Evolutionary conservation across 371 early-diverging fungal species (phyloP), one percentile per base, ranked within the genome.

Genomic region (Mortierella sp.): DNA sequence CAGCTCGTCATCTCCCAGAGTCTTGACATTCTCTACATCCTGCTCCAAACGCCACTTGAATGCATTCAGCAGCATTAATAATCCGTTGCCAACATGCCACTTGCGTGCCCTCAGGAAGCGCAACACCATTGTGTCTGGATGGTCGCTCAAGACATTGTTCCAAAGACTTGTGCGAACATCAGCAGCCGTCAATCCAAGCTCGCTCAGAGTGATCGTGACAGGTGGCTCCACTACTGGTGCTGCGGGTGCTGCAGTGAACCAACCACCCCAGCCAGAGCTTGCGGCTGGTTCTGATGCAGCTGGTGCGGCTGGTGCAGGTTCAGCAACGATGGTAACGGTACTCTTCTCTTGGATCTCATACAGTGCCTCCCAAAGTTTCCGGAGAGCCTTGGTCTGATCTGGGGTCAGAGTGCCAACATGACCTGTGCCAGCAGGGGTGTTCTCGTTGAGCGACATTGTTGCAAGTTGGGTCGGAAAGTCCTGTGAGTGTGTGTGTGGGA

Each of bases 71-170:
- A 89, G 49, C 93, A 92, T 92, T 24, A 71, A 66, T 47, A 88
- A 77, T 13, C 92, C 89, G 34, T 88, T 87, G 28, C 81, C 79
- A 25, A 88, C 80, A 59, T 92, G 85, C 89, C 91, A 94, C 66
- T 92, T 92, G 59, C 94, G 86, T 13, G 94, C 94, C 46, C 93
- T 84, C 34, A 93, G 69, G 72, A 88, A 94, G 5, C 94, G 88
- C 39, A 92, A 79, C 34, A 87, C 16, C 34, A 90, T 71, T 10
- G 83, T 59, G 74, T 93, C 92, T 17, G 77, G 77, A 54, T 77
- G 57, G 45, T 77, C 77, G 25, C 70, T 56, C 21, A 77, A 62
- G 28, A 65, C 49, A 47, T 65, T 61, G 56, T 66, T 65, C 67
- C 66, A 70, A 39, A 69, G 60, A 9, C 59, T 45, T 2, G 57